A percentile compares a stretch with the other conserved stretches of the same genome.
Conservation (phyloP, 2,329 filamentous ascomycete genomes). For the Trichoderma atroviride region DNA sequence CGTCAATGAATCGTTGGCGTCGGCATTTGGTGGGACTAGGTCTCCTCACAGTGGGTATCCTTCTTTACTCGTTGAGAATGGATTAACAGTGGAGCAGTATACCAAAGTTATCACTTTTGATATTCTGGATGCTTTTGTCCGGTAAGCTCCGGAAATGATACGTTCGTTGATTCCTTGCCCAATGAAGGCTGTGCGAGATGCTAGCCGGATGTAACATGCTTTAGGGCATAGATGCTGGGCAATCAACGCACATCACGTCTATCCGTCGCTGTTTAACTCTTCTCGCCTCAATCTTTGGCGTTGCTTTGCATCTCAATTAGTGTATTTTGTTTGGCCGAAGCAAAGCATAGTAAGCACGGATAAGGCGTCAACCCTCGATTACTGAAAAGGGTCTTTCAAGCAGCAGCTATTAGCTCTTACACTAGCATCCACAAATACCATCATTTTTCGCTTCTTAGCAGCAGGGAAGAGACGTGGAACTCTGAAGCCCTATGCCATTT, state of each 20-base stretch:
- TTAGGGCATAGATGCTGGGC: not conserved
- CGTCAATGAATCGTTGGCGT: conserved; percentile 14
- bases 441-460: not conserved
- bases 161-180: not conserved
- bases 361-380: not conserved
- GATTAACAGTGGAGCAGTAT: not conserved
- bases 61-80: not conserved
- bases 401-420: not conserved
- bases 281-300: not conserved
- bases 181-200: not conserved
- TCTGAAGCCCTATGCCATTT: not conserved
- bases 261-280: too few species aligned
- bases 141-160: conserved; percentile 21
- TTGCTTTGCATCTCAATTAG: not conserved
- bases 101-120: not conserved
- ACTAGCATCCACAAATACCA: not conserved
- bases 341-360: not conserved
- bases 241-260: not conserved
- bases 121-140: not conserved
- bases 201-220: not conserved
- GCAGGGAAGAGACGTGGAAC: not conserved
- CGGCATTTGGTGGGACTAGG: conserved; percentile 8
- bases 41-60: not conserved
- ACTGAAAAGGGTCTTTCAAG: not conserved
- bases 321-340: not conserved